These are phyloP conservation scores for Russula emetica DNA, from an alignment of 768 basidiomycete genomes.

Conservation along the genomic window DNA sequence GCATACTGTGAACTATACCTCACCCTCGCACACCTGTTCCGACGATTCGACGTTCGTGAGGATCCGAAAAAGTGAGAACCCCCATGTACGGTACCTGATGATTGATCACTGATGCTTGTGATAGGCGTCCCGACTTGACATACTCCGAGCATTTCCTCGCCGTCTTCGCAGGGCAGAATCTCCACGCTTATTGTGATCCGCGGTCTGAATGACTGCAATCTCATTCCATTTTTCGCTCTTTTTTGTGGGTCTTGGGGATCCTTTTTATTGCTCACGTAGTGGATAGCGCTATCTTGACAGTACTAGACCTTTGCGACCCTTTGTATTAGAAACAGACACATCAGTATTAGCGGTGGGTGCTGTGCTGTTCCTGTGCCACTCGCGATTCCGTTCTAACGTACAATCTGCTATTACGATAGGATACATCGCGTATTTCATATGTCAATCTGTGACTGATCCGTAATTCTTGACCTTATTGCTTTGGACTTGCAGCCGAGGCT, in stretches of 20 bases:
- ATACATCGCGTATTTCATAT: too few species aligned
- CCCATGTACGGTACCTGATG: neutral
- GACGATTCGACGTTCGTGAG: slow-evolving; percentile 27
- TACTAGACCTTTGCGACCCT: too few species aligned
- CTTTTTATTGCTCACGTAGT: neutral
- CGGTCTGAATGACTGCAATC: slow-evolving; percentile 6
- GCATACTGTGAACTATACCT: slow-evolving; percentile 29
- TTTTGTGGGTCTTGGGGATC: too few species aligned
- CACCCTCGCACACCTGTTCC: slow-evolving; percentile 26
- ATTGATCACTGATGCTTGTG: neutral
- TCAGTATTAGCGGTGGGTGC: too few species aligned
- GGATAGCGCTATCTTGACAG: too few species aligned
- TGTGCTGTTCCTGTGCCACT: too few species aligned
- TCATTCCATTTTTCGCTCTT: neutral
- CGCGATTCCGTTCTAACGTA: neutral
- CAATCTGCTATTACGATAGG: neutral
- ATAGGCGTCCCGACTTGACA: slow-evolving; percentile 14
- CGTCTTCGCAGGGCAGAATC: slow-evolving; percentile 14
- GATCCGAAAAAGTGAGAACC: slow-evolving; percentile 8
- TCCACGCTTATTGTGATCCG: slow-evolving; percentile 20
- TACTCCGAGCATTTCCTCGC: slow-evolving; percentile 19
- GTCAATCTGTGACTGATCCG: neutral
- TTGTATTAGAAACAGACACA: too few species aligned
- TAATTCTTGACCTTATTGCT: neutral
- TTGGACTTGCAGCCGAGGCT: neutral